These are phyloP conservation scores for Voacanga thouarsii DNA, from an alignment of 257 asterid genomes.

Conservation along the genomic window DNA sequence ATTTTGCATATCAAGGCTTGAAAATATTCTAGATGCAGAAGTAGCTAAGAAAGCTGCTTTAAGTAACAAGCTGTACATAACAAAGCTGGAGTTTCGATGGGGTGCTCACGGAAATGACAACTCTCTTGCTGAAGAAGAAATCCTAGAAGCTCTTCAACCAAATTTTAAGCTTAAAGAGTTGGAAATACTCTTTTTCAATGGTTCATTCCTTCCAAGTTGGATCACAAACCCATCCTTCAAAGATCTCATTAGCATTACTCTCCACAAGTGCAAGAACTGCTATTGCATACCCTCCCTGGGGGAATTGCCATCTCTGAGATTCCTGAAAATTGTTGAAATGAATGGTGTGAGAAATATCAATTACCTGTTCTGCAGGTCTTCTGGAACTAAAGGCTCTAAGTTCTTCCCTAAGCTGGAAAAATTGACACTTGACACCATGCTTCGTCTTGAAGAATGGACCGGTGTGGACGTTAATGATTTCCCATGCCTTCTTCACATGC, in stretches of 20 bases:
- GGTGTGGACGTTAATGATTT: constrained; percentile 40
- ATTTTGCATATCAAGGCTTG: constrained; percentile 37
- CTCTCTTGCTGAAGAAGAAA: constrained; percentile 13
- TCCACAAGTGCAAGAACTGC: constrained; percentile 42
- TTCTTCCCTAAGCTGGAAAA: constrained; percentile 38
- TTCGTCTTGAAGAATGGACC: constrained; percentile 37
- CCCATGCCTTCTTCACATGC: constrained; percentile 27
- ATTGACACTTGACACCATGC: constrained; percentile 37
- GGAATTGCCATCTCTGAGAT: constrained; percentile 36
- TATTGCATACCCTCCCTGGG: constrained; percentile 39
- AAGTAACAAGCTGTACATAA: constrained; percentile 25
- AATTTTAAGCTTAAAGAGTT: constrained; percentile 38
- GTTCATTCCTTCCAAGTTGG: constrained; percentile 44
- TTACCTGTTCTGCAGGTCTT: constrained; percentile 21
- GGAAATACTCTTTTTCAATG: constrained; percentile 27
- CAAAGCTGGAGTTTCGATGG: constrained; percentile 42
- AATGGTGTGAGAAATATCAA: constrained; percentile 25
- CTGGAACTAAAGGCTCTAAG: background rate
- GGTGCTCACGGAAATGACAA: constrained; percentile 1
- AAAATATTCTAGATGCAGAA: constrained; percentile 33
- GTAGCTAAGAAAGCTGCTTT: constrained; percentile 44
- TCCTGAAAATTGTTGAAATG: constrained; percentile 30
- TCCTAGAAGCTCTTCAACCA: constrained; percentile 44
- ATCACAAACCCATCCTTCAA: constrained; percentile 38
- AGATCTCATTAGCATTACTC: constrained; percentile 30